Percentiles rank a stretch among this genome's conserved stretches.
These are phyloP conservation scores for Suhomyces canberraensis DNA, from an alignment of 805 yeast genomes.

Conservation along the genomic window DNA sequence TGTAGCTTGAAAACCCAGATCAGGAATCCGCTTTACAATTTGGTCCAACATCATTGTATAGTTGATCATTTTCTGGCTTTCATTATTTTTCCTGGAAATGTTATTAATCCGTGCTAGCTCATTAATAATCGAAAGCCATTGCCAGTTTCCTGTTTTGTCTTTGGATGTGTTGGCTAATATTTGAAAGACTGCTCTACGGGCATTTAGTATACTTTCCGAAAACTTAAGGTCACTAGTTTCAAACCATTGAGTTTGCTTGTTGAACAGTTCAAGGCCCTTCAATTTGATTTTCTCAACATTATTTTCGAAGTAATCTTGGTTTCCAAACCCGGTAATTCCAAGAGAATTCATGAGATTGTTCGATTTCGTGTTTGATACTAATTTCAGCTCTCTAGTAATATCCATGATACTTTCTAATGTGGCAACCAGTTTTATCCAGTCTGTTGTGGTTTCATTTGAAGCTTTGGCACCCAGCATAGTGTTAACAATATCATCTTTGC, in stretches of 20 bases:
- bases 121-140: constrained; percentile 22
- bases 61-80: constrained; percentile 50
- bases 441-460: constrained; percentile 9
- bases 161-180: constrained; percentile 15
- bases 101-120: constrained; percentile 45
- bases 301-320: too few relatives aligned
- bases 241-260: constrained; percentile 35
- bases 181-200: constrained; percentile 39
- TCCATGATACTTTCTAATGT: constrained; percentile 20
- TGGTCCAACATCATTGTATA: constrained; percentile 45
- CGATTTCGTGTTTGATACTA: too few relatives aligned
- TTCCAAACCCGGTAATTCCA: too few relatives aligned
- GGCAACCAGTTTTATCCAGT: constrained; percentile 28
- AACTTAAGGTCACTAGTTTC: constrained; percentile 27
- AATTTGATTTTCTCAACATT: too few relatives aligned
- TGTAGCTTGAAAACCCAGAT: background rate
- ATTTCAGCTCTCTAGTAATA: too few relatives aligned
- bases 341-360: too few relatives aligned
- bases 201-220: constrained; percentile 43
- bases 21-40: constrained; percentile 15
- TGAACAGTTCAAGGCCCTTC: constrained; percentile 18
- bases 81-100: constrained; percentile 32
- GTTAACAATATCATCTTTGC: constrained; percentile 9
- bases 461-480: constrained; percentile 13
- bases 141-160: background rate